phyloP scores from a whole-genome alignment of 306 rosid genomes.

The Crataegus laevigata region DNA sequence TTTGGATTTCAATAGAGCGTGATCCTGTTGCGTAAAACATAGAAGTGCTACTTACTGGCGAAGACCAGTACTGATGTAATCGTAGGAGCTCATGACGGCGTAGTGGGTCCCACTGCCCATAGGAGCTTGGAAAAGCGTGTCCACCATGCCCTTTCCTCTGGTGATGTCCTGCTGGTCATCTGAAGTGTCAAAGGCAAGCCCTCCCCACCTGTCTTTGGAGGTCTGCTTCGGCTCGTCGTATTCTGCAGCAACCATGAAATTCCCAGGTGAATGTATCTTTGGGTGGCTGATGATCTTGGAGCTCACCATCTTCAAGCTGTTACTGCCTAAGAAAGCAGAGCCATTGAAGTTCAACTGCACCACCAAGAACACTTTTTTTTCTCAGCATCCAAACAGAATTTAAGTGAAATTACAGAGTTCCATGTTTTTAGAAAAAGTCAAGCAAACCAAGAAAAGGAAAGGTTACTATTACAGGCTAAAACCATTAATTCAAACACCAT shows the following conservation, averaged over 20 bases:
- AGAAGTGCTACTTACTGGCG: constrained; percentile 47
- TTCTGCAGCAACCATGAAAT: constrained; percentile 36
- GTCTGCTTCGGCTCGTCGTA: constrained; percentile 57
- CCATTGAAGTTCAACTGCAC: constrained; percentile 48
- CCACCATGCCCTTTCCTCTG: constrained; percentile 82
- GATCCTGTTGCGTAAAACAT: neutral
- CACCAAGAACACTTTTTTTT: neutral
- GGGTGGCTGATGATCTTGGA: constrained; percentile 14
- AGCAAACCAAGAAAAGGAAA: neutral
- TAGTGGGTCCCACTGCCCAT: constrained; percentile 61
- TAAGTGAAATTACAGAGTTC: neutral
- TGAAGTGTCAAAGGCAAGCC: constrained; percentile 65
- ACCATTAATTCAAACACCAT: too few relatives aligned
- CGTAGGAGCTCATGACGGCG: constrained; percentile 74
- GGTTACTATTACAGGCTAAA: neutral
- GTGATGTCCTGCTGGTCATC: constrained; percentile 92
- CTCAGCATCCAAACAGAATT: neutral
- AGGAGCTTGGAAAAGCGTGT: constrained; percentile 72
- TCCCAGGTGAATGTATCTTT: constrained; percentile 19
- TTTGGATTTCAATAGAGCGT: neutral
- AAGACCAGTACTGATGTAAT: constrained; percentile 62
- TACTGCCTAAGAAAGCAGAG: constrained; percentile 45
- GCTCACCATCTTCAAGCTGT: constrained; percentile 31
- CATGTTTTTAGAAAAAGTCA: neutral
- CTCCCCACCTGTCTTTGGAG: constrained; percentile 65